Conservation (phyloP, 2,329 filamentous ascomycete genomes). For the Hymenoscyphus occultus region DNA sequence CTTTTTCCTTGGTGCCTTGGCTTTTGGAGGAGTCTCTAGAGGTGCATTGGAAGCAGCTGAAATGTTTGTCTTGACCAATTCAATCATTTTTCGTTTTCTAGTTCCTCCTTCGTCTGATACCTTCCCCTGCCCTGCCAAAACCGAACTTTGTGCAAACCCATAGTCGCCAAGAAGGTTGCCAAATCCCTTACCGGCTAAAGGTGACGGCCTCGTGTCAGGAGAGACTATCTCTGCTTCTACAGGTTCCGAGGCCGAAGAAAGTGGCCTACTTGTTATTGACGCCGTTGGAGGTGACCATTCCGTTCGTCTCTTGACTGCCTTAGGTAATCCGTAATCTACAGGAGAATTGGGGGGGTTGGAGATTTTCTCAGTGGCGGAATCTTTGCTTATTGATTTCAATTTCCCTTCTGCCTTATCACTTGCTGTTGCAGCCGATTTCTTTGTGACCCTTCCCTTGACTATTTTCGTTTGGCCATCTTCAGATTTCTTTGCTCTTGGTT, state of each 20-base stretch:
- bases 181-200: slow-evolving; percentile 32
- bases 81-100: slow-evolving; percentile 56
- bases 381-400: not conserved
- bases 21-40: slow-evolving; percentile 41
- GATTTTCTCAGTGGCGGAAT: not conserved
- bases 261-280: not conserved
- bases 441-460: slow-evolving; percentile 37
- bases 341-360: slow-evolving; percentile 3
- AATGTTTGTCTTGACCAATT: slow-evolving; percentile 44
- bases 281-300: slow-evolving; percentile 67
- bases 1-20: slow-evolving; percentile 63
- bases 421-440: slow-evolving; percentile 24
- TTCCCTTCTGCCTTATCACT: slow-evolving; percentile 21
- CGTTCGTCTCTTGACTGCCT: slow-evolving; percentile 52
- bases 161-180: slow-evolving; percentile 41
- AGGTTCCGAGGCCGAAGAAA: slow-evolving; percentile 28
- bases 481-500: slow-evolving; percentile 33
- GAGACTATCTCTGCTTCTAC: not conserved
- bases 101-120: slow-evolving; percentile 30
- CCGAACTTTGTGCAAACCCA: slow-evolving; percentile 35
- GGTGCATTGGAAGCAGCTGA: slow-evolving; percentile 24
- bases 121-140: slow-evolving; percentile 16
- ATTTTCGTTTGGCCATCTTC: slow-evolving; percentile 35
- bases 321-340: slow-evolving; percentile 26
- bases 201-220: slow-evolving; percentile 15